These are phyloP conservation scores for Metschnikowia continentalis DNA, from an alignment of 805 yeast genomes.

Conservation along the genomic window DNA sequence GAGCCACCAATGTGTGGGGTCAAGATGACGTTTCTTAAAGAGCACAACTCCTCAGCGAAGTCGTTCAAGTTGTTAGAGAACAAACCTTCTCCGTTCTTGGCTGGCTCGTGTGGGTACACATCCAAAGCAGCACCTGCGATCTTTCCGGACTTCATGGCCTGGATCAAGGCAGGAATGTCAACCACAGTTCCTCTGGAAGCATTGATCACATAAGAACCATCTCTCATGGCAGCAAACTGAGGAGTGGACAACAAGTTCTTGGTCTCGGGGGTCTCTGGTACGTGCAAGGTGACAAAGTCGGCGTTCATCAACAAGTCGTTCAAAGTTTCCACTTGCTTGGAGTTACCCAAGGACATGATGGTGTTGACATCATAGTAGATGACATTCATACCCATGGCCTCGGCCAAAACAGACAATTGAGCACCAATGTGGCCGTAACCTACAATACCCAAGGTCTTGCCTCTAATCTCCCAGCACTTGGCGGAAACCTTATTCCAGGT, in stretches of 20 bases:
- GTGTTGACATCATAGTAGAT: conserved; percentile 86
- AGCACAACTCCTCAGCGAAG: conserved; percentile 79
- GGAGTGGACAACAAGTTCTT: conserved; percentile 83
- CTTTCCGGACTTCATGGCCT: conserved; percentile 88
- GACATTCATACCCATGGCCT: conserved; percentile 96
- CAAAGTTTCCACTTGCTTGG: conserved; percentile 83
- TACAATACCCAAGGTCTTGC: conserved; percentile 93
- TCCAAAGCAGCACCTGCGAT: conserved; percentile 97
- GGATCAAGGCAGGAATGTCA: conserved; percentile 89
- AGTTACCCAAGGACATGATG: conserved; percentile 96
- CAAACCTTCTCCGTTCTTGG: conserved; percentile 84
- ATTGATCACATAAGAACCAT: conserved; percentile 89
- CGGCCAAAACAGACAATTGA: conserved; percentile 94
- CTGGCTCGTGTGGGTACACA: conserved; percentile 96
- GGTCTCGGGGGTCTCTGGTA: conserved; percentile 92
- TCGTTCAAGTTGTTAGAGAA: conserved; percentile 70
- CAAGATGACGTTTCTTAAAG: conserved; percentile 82
- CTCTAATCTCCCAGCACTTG: conserved; percentile 98
- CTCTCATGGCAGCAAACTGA: conserved; percentile 93
- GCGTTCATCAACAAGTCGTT: conserved; percentile 75
- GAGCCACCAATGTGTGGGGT: conserved; percentile 99
- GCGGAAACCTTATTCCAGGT: conserved; percentile 95
- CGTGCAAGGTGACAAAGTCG: conserved; percentile 91
- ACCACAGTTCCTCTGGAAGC: conserved; percentile 98
- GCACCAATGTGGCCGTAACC: conserved; percentile 99